phyloP scores from a whole-genome alignment of 805 yeast species.

The Lachancea thermotolerans region DNA sequence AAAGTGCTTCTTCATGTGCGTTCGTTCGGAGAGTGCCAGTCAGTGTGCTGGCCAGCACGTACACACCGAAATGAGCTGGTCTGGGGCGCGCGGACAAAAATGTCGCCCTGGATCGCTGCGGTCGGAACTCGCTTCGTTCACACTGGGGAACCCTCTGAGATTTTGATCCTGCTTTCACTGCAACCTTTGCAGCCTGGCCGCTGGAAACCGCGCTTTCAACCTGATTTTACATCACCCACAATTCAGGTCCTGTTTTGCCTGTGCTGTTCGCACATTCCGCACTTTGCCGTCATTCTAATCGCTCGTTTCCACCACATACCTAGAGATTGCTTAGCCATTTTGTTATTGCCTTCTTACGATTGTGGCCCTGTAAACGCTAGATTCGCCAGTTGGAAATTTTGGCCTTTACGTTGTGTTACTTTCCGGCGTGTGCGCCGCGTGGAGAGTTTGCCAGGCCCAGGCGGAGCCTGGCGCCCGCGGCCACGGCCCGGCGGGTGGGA shows the following conservation, averaged over 20 bases:
- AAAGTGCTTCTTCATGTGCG: neutral
- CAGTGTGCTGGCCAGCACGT: neutral
- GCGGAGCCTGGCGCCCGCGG: neutral
- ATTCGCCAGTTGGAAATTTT: conserved; percentile 5
- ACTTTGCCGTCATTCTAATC: neutral
- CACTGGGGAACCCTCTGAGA: too few relatives aligned
- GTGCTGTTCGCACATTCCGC: neutral
- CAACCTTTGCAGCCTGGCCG: too few relatives aligned
- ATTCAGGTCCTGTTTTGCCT: too few relatives aligned
- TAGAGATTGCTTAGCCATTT: conserved; percentile 46
- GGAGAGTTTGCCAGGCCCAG: neutral
- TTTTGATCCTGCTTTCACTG: too few relatives aligned
- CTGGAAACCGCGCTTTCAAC: too few relatives aligned
- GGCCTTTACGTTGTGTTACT: neutral
- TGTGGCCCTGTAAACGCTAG: conserved; percentile 4
- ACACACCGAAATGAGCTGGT: too few relatives aligned
- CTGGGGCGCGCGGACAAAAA: too few relatives aligned
- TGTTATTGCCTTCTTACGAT: conserved; percentile 12
- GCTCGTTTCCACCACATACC: conserved; percentile 30
- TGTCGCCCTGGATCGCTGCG: too few relatives aligned
- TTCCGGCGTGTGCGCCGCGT: neutral
- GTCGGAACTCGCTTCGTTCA: too few relatives aligned
- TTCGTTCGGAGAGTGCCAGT: neutral
- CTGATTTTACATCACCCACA: too few relatives aligned
- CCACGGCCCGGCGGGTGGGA: neutral